A percentile compares a stretch with the other conserved stretches of the same genome.
Conservation (phyloP, 257 asterid species). For the Nicotiana paniculata region DNA sequence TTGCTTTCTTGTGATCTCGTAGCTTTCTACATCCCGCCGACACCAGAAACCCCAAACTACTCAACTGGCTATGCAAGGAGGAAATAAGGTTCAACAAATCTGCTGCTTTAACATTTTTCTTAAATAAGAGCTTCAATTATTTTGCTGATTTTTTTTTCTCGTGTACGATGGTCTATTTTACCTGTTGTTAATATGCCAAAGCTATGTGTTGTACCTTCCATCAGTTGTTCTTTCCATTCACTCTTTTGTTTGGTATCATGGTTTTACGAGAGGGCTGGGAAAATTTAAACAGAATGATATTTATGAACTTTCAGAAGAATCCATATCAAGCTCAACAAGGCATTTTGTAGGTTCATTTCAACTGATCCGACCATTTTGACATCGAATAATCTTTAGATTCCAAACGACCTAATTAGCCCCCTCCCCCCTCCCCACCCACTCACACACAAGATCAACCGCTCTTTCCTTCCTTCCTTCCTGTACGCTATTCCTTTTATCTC, state of each 20-base stretch:
- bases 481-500: too few relatives aligned
- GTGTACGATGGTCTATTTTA: neutral
- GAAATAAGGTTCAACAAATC: slow-evolving; percentile 62
- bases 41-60: slow-evolving; percentile 63
- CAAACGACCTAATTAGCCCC: neutral
- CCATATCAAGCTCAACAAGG: neutral
- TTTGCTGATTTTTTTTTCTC: neutral
- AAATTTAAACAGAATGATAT: neutral
- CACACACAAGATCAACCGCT: neutral
- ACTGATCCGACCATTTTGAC: neutral
- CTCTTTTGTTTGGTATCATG: neutral
- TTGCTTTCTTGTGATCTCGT: slow-evolving; percentile 11
- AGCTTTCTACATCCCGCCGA: slow-evolving; percentile 98
- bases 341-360: neutral
- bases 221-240: neutral
- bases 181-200: neutral
- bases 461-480: neutral
- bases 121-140: neutral
- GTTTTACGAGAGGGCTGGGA: neutral
- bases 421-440: neutral
- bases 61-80: slow-evolving; percentile 84
- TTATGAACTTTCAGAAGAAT: neutral
- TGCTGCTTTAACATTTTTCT: neutral
- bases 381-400: neutral
- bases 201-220: neutral